These are phyloP conservation scores for Trypanosoma congolense DNA, from an alignment of 208 protist species.

Conservation along the genomic window DNA sequence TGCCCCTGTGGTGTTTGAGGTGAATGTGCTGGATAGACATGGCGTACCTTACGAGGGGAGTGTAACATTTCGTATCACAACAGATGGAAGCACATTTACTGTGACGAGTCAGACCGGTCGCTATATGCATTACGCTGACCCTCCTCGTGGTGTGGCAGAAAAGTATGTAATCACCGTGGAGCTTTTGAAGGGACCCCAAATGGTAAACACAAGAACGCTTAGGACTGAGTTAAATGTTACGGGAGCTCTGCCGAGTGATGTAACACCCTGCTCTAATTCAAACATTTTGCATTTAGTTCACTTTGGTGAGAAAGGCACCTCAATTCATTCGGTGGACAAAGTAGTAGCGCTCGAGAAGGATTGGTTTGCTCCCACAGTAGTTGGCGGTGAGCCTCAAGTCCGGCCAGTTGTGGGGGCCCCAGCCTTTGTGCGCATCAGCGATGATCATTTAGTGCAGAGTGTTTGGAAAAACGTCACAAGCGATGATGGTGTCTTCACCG, in stretches of 20 bases:
- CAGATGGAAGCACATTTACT: conserved; percentile 5
- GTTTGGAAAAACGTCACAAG: conserved; percentile 3
- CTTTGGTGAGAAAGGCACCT: conserved; percentile 4
- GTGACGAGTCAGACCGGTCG: conserved; percentile 2
- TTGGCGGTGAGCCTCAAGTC: conserved; percentile 15
- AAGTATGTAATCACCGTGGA: conserved; percentile 12
- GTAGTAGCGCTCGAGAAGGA: conserved; percentile 1
- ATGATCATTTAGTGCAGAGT: not conserved
- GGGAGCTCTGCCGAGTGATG: conserved; percentile 8
- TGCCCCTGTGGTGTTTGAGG: conserved; percentile 12
- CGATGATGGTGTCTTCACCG: conserved; percentile 6
- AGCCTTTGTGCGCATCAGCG: not conserved
- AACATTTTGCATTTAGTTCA: conserved; percentile 3
- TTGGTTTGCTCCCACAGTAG: conserved; percentile 16
- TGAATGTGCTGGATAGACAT: conserved; percentile 12
- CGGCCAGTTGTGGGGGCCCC: not conserved
- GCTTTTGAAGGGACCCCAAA: not conserved
- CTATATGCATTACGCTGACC: conserved; percentile 7
- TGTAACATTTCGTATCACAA: conserved; percentile 3
- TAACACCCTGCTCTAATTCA: not conserved
- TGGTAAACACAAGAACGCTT: conserved; percentile 6
- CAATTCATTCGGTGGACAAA: conserved; percentile 7
- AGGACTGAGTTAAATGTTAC: not conserved
- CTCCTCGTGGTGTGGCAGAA: not conserved
- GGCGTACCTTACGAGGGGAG: conserved; percentile 6